Base-by-base conservation (phyloP, 495 filamentous ascomycete species). In the Neurospora sp. region DNA sequence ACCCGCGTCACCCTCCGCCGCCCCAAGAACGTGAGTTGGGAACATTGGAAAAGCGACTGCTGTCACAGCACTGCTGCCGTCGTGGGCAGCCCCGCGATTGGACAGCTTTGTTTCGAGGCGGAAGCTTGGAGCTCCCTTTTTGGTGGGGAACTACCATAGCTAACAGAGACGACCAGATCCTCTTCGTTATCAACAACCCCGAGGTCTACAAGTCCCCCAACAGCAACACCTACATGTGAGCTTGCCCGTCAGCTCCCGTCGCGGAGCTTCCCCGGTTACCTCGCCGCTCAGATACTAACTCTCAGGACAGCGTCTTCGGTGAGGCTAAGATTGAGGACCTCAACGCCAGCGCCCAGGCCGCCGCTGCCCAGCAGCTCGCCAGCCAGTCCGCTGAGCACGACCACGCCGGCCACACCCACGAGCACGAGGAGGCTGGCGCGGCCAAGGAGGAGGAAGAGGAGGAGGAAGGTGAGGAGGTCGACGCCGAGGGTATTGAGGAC, bases 281-380 rank as follows among this genome's bases (percentile, higher is more conserved):
- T 61, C 48, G 31, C 53, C 3, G 27, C 4, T 31, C 53, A 65
- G 27, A 65, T 35, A 65, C 53, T 65, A 77, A 68, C 44, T 22
- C 69, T 12, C 20, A 8, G 35, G 59, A 35, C 71, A 99, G 96
- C 85, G 97, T 99, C 86, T 99, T 99, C 84, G 96, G 96, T 82
- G 96, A 99, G 87, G 96, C 96, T 81, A 99, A 99, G 92, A 99
- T 77, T 79, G 96, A 99, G 88, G 96, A 99, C 85, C 87, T 98
- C 78, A 98, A 97, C 90, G 94, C 95, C 79, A 93, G 94, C 80
- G 95, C 96, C 78, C 95, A 97, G 87, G 92, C 94, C 80, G 91
- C 91, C 78, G 94, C 94, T 76, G 95, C 94, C 75, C 93, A 97
- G 84, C 92, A 95, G 85, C 90, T 97, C 71, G 91, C 94, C 76